Percentiles rank a stretch among this genome's conserved stretches.
Conservation (phyloP, 495 filamentous ascomycete genomes). For the Rhypophila decipiens region DNA sequence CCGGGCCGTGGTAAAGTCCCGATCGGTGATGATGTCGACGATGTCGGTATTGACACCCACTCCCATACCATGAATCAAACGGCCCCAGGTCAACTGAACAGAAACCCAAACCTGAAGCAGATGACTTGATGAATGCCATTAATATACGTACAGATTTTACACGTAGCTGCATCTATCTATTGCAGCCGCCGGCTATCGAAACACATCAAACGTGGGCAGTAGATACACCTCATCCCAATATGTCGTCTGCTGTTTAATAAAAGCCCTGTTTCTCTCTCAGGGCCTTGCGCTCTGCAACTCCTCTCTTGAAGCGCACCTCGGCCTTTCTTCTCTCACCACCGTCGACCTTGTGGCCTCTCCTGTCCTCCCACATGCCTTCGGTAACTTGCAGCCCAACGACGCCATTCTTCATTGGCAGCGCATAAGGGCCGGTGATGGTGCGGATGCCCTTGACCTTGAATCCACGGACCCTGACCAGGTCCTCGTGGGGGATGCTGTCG, state of each 20-base stretch:
- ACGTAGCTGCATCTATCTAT: neutral
- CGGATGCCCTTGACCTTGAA: conserved; percentile 59
- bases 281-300: conserved; percentile 43
- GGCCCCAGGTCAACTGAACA: too few relatives aligned
- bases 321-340: conserved; percentile 87
- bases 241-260: conserved; percentile 10
- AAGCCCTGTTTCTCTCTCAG: conserved; percentile 28
- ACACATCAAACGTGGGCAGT: neutral
- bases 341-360: conserved; percentile 82
- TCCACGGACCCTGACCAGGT: conserved; percentile 49
- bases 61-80: too few relatives aligned
- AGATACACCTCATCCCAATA: conserved; percentile 1
- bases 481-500: conserved; percentile 33
- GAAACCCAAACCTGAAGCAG: too few relatives aligned
- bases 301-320: conserved; percentile 61
- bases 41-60: too few relatives aligned
- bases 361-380: conserved; percentile 86
- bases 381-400: conserved; percentile 59
- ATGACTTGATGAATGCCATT: conserved; percentile 5
- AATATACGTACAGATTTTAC: conserved; percentile 22
- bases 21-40: too few relatives aligned
- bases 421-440: conserved; percentile 64
- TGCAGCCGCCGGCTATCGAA: neutral
- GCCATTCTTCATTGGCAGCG: conserved; percentile 58
- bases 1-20: too few relatives aligned